These are phyloP conservation scores for Mycena rosella DNA, from an alignment of 768 basidiomycete genomes.

Conservation along the genomic window DNA sequence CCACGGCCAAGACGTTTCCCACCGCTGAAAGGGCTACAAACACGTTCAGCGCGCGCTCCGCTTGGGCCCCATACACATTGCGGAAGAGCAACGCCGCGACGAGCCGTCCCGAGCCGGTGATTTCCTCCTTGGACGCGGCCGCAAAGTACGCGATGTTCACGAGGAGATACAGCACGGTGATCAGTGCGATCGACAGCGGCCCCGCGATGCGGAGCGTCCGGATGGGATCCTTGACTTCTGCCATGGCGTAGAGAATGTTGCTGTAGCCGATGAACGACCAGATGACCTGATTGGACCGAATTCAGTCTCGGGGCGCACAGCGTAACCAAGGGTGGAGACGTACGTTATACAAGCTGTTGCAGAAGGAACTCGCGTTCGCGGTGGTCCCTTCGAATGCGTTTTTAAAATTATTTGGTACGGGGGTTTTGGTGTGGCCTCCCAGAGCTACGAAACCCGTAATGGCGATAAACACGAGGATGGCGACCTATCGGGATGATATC, in stretches of 20 bases:
- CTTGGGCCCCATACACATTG: constrained; percentile 69
- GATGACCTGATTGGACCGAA: no score
- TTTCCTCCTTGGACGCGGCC: constrained; percentile 76
- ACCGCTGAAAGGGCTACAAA: constrained; percentile 73
- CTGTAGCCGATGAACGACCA: constrained; percentile 61
- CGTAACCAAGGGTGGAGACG: no score
- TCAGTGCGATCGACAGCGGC: constrained; percentile 70
- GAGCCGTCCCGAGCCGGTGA: constrained; percentile 50
- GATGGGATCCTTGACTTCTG: constrained; percentile 76
- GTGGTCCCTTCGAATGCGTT: constrained; percentile 72
- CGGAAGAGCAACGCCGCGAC: constrained; percentile 77
- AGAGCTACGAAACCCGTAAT: constrained; percentile 65
- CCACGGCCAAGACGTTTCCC: constrained; percentile 72
- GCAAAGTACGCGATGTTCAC: constrained; percentile 82
- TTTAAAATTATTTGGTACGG: constrained; percentile 69
- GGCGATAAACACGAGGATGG: constrained; percentile 63
- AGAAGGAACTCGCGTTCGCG: constrained; percentile 66
- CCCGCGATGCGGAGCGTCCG: constrained; percentile 77
- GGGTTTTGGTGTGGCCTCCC: constrained; percentile 41
- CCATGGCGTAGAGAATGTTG: constrained; percentile 79
- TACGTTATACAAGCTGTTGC: constrained; percentile 74
- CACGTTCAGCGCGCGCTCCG: constrained; percentile 62
- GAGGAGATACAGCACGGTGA: constrained; percentile 70
- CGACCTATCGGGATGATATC: no score
- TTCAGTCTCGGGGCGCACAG: no score